phyloP scores from a whole-genome alignment of 2,329 filamentous ascomycete species.

The Xylogone sp. region DNA sequence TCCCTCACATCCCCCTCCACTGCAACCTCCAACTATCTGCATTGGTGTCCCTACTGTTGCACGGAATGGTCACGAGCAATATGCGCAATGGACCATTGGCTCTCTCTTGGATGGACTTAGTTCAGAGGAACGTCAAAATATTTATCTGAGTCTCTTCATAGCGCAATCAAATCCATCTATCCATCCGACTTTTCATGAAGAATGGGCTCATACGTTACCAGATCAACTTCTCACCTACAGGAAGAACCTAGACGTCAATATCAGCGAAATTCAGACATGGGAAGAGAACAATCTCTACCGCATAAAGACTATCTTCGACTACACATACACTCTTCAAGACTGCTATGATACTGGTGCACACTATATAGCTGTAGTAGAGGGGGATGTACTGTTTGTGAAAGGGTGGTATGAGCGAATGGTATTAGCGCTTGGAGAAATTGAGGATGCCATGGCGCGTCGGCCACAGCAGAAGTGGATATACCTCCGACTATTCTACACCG shows the following conservation, averaged over 20 bases:
- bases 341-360: constrained; percentile 25
- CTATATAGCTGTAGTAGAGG: constrained; percentile 35
- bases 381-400: constrained; percentile 32
- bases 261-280: constrained; percentile 1
- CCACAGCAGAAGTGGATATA: constrained; percentile 23
- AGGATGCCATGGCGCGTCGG: constrained; percentile 21
- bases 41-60: constrained; percentile 11
- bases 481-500: constrained; percentile 35
- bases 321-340: constrained; percentile 25
- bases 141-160: constrained; percentile 31
- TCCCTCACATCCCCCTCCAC: constrained; percentile 2
- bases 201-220: constrained; percentile 29
- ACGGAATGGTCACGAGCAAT: constrained; percentile 8
- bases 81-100: constrained; percentile 9
- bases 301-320: constrained; percentile 31
- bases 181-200: constrained; percentile 28
- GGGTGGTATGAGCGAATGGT: constrained; percentile 31
- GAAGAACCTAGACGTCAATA: constrained; percentile 5
- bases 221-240: constrained; percentile 32
- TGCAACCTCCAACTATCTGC: constrained; percentile 5
- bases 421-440: constrained; percentile 25
- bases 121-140: constrained; percentile 25
- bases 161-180: constrained; percentile 29
- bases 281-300: constrained; percentile 11
- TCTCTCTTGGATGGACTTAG: constrained; percentile 30